Percentiles rank a stretch among this genome's conserved stretches.
These are phyloP conservation scores for Discostella stelligera DNA, from an alignment of 352 stramenopile genomes.

Conservation along the genomic window DNA sequence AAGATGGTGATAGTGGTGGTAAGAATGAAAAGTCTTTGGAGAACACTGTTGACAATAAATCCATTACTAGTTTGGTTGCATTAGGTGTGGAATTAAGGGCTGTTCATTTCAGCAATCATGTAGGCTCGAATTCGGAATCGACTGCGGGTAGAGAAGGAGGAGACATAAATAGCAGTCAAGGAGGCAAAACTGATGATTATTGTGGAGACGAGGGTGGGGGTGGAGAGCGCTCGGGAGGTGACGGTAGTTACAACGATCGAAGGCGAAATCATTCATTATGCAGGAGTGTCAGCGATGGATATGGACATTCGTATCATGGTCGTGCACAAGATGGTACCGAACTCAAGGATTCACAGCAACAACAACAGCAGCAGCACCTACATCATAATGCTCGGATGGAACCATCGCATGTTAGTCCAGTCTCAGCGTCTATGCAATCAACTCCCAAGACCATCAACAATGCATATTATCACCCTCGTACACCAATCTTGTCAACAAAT, in stretches of 20 bases:
- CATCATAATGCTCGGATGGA: neutral
- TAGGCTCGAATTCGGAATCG: neutral
- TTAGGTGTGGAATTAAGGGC: constrained; percentile 25
- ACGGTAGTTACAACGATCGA: neutral
- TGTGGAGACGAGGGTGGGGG: neutral
- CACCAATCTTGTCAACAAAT: neutral
- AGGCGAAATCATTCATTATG: neutral
- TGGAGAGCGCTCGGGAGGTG: neutral
- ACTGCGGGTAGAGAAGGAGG: neutral
- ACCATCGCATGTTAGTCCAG: constrained; percentile 1
- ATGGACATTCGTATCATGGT: neutral
- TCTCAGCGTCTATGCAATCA: neutral
- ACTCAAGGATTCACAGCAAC: too few species aligned
- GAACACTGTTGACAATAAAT: neutral
- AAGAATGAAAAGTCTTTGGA: neutral
- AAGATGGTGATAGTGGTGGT: neutral
- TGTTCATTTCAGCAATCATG: constrained; percentile 32
- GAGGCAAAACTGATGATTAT: neutral
- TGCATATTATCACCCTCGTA: neutral
- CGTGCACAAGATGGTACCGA: neutral
- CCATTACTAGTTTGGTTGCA: constrained; percentile 11
- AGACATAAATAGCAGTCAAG: neutral
- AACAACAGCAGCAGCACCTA: neutral
- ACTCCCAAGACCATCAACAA: neutral
- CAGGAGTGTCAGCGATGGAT: neutral